phyloP scores from a whole-genome alignment of 331 rosid species.

The Pyracantha coccinea region DNA sequence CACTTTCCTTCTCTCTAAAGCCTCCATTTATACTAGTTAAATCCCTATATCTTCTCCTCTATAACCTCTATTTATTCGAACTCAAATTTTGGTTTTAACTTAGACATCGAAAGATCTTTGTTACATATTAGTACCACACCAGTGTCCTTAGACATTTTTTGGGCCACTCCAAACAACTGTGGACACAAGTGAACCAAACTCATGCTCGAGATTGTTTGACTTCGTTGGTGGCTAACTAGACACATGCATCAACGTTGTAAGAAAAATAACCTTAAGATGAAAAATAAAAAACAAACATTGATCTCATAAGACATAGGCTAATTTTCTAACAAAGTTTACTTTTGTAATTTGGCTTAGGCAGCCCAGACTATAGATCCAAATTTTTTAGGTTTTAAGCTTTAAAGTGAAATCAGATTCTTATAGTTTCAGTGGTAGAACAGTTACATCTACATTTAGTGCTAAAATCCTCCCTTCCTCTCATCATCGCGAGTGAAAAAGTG shows the following conservation, averaged over 20 bases:
- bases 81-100: too few relatives aligned
- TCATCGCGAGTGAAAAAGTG: not conserved
- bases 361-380: not conserved
- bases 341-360: not conserved
- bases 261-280: not conserved
- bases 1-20: too few relatives aligned
- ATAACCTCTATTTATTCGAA: too few relatives aligned
- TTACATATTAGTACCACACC: too few relatives aligned
- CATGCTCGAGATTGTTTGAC: not conserved
- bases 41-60: too few relatives aligned
- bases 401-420: too few relatives aligned
- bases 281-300: not conserved
- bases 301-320: not conserved
- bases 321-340: too few relatives aligned
- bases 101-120: too few relatives aligned
- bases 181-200: not conserved
- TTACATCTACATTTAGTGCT: not conserved
- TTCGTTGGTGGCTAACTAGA: not conserved
- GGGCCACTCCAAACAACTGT: too few relatives aligned
- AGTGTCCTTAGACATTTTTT: too few relatives aligned
- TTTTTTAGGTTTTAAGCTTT: not conserved
- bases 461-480: not conserved
- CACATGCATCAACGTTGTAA: not conserved
- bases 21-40: too few relatives aligned
- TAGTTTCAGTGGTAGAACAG: not conserved